phyloP scores from a whole-genome alignment of 768 basidiomycete species.

The Tremella fuciformis region DNA sequence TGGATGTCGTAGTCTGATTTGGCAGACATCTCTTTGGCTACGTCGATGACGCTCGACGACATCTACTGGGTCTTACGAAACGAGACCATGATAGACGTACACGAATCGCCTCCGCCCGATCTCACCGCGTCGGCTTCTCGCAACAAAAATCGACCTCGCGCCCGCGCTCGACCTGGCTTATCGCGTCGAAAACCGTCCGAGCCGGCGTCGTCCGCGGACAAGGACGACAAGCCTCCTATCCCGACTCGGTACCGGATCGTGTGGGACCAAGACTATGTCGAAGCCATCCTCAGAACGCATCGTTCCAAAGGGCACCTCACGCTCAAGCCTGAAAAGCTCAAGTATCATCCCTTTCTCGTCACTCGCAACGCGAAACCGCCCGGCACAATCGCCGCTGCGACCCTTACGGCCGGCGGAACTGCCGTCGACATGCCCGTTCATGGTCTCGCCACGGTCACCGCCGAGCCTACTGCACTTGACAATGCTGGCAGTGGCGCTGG shows the following conservation, averaged over 20 bases:
- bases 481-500: neutral
- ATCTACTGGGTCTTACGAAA: slow-evolving; percentile 69
- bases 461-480: neutral
- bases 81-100: slow-evolving; percentile 66
- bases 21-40: slow-evolving; percentile 73
- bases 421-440: neutral
- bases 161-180: slow-evolving; percentile 15
- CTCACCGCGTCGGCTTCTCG: neutral
- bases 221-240: slow-evolving; percentile 42
- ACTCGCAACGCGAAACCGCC: slow-evolving; percentile 48
- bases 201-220: neutral
- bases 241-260: slow-evolving; percentile 70
- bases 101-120: slow-evolving; percentile 20
- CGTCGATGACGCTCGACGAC: slow-evolving; percentile 89
- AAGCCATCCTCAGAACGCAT: slow-evolving; percentile 66
- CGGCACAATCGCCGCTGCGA: slow-evolving; percentile 16
- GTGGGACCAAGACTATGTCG: slow-evolving; percentile 69
- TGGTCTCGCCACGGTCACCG: slow-evolving; percentile 1
- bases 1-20: neutral
- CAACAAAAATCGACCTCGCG: slow-evolving; percentile 12
- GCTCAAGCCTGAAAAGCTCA: slow-evolving; percentile 73
- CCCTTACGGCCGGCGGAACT: slow-evolving; percentile 10
- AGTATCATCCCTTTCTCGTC: slow-evolving; percentile 90
- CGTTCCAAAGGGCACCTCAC: slow-evolving; percentile 73
- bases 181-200: neutral